Evolutionary conservation across 192 early-diverging fungal species (phyloP).

Genomic region (Coemansia sp.): DNA sequence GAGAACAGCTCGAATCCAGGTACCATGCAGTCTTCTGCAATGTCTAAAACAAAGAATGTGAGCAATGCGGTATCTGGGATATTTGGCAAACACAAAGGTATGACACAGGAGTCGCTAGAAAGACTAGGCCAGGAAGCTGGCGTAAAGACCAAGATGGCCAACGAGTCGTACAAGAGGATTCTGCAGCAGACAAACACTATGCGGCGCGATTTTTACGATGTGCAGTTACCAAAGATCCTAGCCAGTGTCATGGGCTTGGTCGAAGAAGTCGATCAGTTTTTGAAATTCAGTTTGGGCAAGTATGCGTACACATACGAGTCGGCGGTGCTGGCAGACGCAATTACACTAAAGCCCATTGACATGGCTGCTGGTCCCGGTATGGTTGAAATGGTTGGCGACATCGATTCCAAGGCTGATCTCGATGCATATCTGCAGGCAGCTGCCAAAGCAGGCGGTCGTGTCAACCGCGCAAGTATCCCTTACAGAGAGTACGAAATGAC

Average conservation of each 20-base stretch:
- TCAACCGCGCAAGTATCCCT: conserved; percentile 42
- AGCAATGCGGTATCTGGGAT: conserved; percentile 47
- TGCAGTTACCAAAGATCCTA: conserved; percentile 80
- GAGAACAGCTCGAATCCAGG: conserved; percentile 9
- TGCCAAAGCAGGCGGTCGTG: conserved; percentile 25
- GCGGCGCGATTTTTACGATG: conserved; percentile 74
- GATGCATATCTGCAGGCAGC: conserved; percentile 51
- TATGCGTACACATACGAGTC: conserved; percentile 81
- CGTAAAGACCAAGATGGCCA: conserved; percentile 74
- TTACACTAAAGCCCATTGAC: conserved; percentile 62
- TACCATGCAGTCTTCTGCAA: neutral
- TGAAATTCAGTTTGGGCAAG: conserved; percentile 76
- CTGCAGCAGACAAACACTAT: conserved; percentile 72
- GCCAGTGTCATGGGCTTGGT: conserved; percentile 77
- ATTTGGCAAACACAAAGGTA: conserved; percentile 52
- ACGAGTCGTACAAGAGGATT: conserved; percentile 82
- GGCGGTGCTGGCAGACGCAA: conserved; percentile 71
- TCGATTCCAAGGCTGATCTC: conserved; percentile 62
- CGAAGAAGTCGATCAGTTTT: conserved; percentile 79
- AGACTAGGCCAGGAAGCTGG: conserved; percentile 86
- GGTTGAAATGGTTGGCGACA: conserved; percentile 59
- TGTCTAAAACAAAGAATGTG: conserved; percentile 43
- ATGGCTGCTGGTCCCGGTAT: conserved; percentile 22
- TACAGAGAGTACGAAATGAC: conserved; percentile 49
- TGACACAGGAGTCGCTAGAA: conserved; percentile 61